A percentile compares a stretch with the other conserved stretches of the same genome.
Evolutionary conservation across 805 yeast species (phyloP).

Genomic region (Cyberlindnera bimundalis): DNA sequence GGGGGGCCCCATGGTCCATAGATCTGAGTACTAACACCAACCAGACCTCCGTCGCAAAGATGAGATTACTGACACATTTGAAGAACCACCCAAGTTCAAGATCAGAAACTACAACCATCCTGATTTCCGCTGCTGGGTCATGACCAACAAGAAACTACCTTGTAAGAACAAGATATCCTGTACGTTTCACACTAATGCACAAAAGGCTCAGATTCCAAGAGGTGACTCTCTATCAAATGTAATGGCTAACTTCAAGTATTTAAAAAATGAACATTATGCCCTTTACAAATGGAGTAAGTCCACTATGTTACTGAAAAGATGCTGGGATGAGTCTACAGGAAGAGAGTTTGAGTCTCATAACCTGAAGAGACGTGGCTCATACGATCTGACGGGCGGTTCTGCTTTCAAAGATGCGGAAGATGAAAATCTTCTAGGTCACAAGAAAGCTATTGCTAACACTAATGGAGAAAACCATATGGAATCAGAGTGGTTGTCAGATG

Average conservation of each 20-base stretch:
- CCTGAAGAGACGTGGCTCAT: slow-evolving; percentile 6
- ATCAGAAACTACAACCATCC: slow-evolving; percentile 18
- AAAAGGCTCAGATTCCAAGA: slow-evolving; percentile 16
- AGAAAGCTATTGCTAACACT: too few species aligned
- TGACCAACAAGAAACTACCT: slow-evolving; percentile 5
- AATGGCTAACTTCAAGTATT: slow-evolving; percentile 34
- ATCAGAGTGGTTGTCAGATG: background rate
- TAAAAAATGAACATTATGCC: slow-evolving; percentile 21
- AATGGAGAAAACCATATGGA: too few species aligned
- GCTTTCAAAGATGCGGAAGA: background rate
- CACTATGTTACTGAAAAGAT: slow-evolving; percentile 3
- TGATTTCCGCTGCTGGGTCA: slow-evolving; percentile 23
- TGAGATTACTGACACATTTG: background rate
- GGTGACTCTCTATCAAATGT: slow-evolving; percentile 12
- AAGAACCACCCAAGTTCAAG: slow-evolving; percentile 1
- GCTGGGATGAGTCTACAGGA: background rate
- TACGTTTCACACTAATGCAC: slow-evolving; percentile 12
- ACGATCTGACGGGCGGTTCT: background rate
- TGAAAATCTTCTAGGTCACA: too few species aligned
- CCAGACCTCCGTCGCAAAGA: background rate
- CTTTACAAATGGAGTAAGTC: slow-evolving; percentile 3
- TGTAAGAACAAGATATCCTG: slow-evolving; percentile 21
- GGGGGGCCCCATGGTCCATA: background rate
- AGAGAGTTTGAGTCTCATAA: background rate
- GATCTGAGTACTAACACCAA: slow-evolving; percentile 1